Evolutionary conservation across 768 basidiomycete genomes (phyloP).

Genomic region (Termitomyces titanicus): DNA sequence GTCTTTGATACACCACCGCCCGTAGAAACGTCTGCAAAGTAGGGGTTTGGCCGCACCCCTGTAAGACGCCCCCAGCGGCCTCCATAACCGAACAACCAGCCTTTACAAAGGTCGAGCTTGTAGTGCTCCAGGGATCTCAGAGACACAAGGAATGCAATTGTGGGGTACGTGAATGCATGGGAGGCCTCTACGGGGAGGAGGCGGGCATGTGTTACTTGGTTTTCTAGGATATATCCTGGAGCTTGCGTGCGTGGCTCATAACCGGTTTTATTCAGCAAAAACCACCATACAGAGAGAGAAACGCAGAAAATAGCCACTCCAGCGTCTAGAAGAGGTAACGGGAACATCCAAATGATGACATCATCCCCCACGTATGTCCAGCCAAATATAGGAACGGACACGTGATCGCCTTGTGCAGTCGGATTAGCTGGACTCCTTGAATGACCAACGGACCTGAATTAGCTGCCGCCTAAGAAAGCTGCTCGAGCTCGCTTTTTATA

Average conservation of each 20-base stretch:
- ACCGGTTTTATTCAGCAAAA: no score
- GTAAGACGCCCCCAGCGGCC: neutral
- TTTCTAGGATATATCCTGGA: neutral
- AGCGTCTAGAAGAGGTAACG: neutral
- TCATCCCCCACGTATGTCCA: neutral
- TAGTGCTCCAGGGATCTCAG: neutral
- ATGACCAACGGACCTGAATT: neutral
- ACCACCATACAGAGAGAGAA: neutral
- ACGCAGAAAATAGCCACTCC: neutral
- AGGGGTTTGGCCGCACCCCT: neutral
- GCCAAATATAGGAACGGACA: neutral
- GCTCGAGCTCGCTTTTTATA: neutral
- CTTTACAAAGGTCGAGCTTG: neutral
- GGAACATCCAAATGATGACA: neutral
- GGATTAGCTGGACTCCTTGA: no score
- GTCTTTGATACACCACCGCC: neutral
- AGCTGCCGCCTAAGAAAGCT: no score
- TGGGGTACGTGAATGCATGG: neutral
- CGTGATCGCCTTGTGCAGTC: neutral
- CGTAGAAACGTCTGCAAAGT: neutral
- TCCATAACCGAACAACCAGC: neutral
- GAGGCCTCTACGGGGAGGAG: neutral
- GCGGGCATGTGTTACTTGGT: conserved; percentile 1
- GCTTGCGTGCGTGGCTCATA: neutral
- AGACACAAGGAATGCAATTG: neutral